Evolutionary conservation across 768 basidiomycete species (phyloP).

Genomic region (Wakefieldia striispora): DNA sequence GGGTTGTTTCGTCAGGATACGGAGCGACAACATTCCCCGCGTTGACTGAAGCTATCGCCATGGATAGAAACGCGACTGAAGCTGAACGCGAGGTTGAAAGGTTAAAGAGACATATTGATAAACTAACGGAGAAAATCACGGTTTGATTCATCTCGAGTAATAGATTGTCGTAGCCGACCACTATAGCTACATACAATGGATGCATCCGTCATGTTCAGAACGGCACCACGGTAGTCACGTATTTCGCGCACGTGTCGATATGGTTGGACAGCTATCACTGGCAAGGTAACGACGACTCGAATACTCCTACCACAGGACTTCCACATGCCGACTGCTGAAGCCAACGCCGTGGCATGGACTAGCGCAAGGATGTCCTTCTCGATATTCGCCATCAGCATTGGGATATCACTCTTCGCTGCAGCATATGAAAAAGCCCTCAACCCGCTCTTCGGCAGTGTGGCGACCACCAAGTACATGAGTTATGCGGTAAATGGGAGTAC

Average conservation of each 20-base stretch:
- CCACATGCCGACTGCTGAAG: constrained; percentile 5
- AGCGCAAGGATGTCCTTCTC: constrained; percentile 19
- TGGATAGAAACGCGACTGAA: constrained; percentile 61
- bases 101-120: constrained; percentile 50
- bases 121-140: constrained; percentile 39
- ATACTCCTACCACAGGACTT: too few species aligned
- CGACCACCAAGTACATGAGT: constrained; percentile 49
- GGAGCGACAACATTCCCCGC: constrained; percentile 86
- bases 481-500: constrained; percentile 39
- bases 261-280: not conserved
- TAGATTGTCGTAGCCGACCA: too few species aligned
- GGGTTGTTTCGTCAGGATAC: constrained; percentile 50
- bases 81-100: constrained; percentile 66
- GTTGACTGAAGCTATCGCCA: constrained; percentile 73
- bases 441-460: constrained; percentile 66
- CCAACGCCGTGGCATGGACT: constrained; percentile 8
- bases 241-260: too few species aligned
- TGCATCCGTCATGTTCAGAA: too few species aligned
- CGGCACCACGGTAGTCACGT: too few species aligned
- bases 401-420: constrained; percentile 57
- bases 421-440: constrained; percentile 61
- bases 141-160: constrained; percentile 8
- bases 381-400: constrained; percentile 27
- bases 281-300: too few species aligned
- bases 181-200: too few species aligned